Evolutionary conservation across 306 rosid species (phyloP).

Genomic region (Castanospermum australe): DNA sequence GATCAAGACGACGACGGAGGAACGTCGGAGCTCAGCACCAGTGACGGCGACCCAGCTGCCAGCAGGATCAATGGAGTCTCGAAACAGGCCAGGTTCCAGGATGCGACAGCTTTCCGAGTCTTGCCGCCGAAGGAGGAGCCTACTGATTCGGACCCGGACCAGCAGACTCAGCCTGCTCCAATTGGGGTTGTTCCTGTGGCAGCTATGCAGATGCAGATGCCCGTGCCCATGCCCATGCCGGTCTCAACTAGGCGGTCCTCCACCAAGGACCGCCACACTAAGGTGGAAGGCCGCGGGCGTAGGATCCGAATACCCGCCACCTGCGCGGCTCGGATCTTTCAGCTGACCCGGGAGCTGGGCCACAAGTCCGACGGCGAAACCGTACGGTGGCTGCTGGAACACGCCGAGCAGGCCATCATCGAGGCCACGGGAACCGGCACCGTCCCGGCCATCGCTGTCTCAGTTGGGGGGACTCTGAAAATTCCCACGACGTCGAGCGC

Average conservation of each 20-base stretch:
- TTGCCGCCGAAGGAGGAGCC: conserved; percentile 32
- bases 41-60: not conserved
- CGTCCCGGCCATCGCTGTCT: conserved; percentile 77
- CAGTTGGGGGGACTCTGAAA: conserved; percentile 73
- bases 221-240: conserved; percentile 17
- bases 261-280: conserved; percentile 81
- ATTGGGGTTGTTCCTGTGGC: conserved; percentile 28
- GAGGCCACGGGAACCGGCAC: conserved; percentile 88
- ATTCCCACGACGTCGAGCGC: conserved; percentile 53
- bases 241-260: conserved; percentile 40
- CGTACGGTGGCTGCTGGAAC: conserved; percentile 79
- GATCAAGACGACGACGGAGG: conserved; percentile 34
- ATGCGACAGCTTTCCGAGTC: not conserved
- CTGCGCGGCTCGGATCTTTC: conserved; percentile 82
- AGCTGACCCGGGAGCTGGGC: conserved; percentile 77
- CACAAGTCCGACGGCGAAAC: conserved; percentile 91
- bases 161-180: not conserved
- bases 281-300: conserved; percentile 84
- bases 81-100: not conserved
- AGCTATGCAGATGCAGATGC: conserved; percentile 17
- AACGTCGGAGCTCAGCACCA: conserved; percentile 27
- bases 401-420: conserved; percentile 78
- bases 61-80: conserved; percentile 2
- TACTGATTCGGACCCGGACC: conserved; percentile 19
- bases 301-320: conserved; percentile 93